These are phyloP conservation scores for Floccularia luteovirens DNA, from an alignment of 768 basidiomycete genomes.

Conservation along the genomic window DNA sequence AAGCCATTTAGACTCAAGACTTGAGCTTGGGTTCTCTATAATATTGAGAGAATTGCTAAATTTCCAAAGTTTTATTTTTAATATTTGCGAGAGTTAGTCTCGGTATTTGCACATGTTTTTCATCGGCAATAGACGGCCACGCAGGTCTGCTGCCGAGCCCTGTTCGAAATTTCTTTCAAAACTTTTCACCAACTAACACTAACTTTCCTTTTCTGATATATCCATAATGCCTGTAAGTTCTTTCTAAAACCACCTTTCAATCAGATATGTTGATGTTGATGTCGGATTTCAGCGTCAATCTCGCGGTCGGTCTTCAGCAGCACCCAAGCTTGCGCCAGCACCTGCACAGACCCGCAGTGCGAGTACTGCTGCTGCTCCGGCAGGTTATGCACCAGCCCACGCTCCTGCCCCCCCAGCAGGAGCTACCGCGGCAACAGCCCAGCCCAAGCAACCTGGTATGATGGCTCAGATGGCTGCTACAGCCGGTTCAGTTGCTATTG, in stretches of 20 bases:
- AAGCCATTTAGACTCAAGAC: slow-evolving; percentile 10
- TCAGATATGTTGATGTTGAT: slow-evolving; percentile 1
- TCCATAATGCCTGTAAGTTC: slow-evolving; percentile 30
- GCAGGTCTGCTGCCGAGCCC: slow-evolving; percentile 15
- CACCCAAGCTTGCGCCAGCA: slow-evolving; percentile 18
- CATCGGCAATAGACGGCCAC: slow-evolving; percentile 20
- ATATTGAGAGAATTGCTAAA: too few relatives aligned
- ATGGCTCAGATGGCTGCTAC: slow-evolving; percentile 84
- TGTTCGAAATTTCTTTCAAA: slow-evolving; percentile 14
- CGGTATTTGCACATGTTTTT: slow-evolving; percentile 14
- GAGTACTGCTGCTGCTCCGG: slow-evolving; percentile 31
- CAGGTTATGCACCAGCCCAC: slow-evolving; percentile 32
- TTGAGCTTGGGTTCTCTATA: too few relatives aligned
- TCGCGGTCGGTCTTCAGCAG: slow-evolving; percentile 61
- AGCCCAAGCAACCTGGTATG: slow-evolving; percentile 59
- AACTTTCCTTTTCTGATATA: slow-evolving; percentile 4
- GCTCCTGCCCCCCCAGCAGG: slow-evolving; percentile 36
- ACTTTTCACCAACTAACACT: slow-evolving; percentile 21
- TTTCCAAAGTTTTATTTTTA: too few relatives aligned
- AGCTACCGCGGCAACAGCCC: slow-evolving; percentile 32
- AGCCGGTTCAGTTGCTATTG: slow-evolving; percentile 84
- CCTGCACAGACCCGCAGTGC: slow-evolving; percentile 9
- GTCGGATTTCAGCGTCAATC: slow-evolving; percentile 68
- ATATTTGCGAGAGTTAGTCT: not conserved
- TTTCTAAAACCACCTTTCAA: not conserved